These are phyloP conservation scores for Dactylella cylindrospora DNA, from an alignment of 2,329 filamentous ascomycete genomes.

Conservation along the genomic window DNA sequence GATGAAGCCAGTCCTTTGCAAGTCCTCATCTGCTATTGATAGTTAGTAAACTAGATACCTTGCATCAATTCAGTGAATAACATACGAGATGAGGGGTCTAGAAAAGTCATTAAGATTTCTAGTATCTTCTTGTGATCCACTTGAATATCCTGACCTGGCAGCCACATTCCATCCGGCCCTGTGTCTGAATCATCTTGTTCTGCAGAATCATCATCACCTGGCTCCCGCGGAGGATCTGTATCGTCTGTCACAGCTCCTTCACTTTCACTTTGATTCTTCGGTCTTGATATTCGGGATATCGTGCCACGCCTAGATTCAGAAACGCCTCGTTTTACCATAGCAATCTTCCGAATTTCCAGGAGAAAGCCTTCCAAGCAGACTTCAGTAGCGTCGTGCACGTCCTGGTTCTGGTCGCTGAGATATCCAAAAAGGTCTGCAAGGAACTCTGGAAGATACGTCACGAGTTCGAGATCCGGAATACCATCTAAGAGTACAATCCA, in stretches of 20 bases:
- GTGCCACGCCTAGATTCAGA: slow-evolving; percentile 76
- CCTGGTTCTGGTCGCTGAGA: slow-evolving; percentile 82
- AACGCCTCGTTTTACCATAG: slow-evolving; percentile 87
- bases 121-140: slow-evolving; percentile 90
- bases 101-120: slow-evolving; percentile 84
- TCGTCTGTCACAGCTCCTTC: slow-evolving; percentile 59
- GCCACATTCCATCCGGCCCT: slow-evolving; percentile 85
- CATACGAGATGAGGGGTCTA: slow-evolving; percentile 74
- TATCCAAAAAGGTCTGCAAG: slow-evolving; percentile 87
- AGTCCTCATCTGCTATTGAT: slow-evolving; percentile 71
- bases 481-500: slow-evolving; percentile 96
- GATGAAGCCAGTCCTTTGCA: slow-evolving; percentile 81
- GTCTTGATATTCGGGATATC: slow-evolving; percentile 66
- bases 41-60: no score
- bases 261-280: slow-evolving; percentile 70
- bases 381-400: slow-evolving; percentile 94
- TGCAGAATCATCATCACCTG: slow-evolving; percentile 60
- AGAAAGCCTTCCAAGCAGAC: slow-evolving; percentile 85
- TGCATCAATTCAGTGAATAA: slow-evolving; percentile 47
- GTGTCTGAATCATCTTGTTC: slow-evolving; percentile 62
- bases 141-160: slow-evolving; percentile 93
- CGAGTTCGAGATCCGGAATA: slow-evolving; percentile 92
- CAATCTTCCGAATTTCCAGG: slow-evolving; percentile 90
- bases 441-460: slow-evolving; percentile 89
- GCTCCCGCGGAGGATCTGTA: slow-evolving; percentile 53